Conservation (phyloP, 345 rosid species). For the Murraya paniculata region DNA sequence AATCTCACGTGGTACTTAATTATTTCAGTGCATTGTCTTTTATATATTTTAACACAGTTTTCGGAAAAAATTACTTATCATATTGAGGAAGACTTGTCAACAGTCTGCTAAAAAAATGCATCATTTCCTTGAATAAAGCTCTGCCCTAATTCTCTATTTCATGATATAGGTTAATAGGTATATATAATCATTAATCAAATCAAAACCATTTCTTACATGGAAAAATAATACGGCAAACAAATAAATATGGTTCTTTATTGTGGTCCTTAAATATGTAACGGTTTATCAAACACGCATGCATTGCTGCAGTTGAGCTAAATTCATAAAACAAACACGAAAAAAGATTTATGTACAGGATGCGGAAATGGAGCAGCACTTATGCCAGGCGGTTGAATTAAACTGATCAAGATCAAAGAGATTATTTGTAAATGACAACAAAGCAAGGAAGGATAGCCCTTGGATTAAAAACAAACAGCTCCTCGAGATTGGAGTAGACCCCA, state of each 20-base stretch:
- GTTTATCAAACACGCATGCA: not conserved
- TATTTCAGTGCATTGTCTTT: constrained; percentile 5
- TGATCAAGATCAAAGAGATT: constrained; percentile 32
- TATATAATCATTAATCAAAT: not conserved
- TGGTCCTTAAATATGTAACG: not conserved
- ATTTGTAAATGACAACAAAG: constrained; percentile 87
- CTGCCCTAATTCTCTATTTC: not conserved
- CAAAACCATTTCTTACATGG: not conserved
- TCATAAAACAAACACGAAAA: not conserved
- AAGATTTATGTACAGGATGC: not conserved
- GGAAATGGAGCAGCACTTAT: not conserved
- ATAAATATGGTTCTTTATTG: not conserved
- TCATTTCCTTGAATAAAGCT: not conserved
- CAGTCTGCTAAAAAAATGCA: not conserved
- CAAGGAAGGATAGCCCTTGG: constrained; percentile 94
- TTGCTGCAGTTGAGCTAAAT: not conserved
- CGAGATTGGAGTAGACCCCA: constrained; percentile 72
- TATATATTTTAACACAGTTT: no score
- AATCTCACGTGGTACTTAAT: constrained; percentile 29
- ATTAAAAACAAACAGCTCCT: constrained; percentile 77
- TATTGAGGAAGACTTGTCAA: not conserved
- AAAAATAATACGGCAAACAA: not conserved
- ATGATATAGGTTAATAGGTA: not conserved
- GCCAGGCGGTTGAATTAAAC: not conserved
- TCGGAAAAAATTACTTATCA: not conserved